A percentile compares a stretch with the other conserved stretches of the same genome.
phyloP scores from a whole-genome alignment of 2,329 filamentous ascomycete species.

The Penicillium fuscoglaucum region DNA sequence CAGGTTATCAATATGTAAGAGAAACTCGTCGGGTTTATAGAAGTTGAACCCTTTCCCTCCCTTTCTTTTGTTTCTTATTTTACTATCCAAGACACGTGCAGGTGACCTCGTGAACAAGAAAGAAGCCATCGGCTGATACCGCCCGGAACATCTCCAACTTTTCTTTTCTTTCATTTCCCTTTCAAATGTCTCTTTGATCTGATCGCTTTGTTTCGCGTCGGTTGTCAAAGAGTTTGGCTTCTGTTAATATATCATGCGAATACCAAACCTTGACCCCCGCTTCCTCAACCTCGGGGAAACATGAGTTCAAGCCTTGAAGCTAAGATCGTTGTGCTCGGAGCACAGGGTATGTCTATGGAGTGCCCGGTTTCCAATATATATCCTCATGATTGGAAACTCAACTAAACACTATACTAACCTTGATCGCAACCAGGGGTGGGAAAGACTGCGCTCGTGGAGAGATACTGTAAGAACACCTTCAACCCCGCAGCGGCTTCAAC shows the following conservation, averaged over 20 bases:
- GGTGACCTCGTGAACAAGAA: not conserved
- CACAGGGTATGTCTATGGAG: slow-evolving; percentile 43
- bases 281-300: slow-evolving; percentile 31
- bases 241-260: slow-evolving; percentile 33
- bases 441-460: slow-evolving; percentile 54
- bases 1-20: not conserved
- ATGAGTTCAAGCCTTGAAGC: slow-evolving; percentile 54
- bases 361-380: not conserved
- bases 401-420: slow-evolving; percentile 5
- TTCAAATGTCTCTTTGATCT: not conserved
- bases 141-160: not conserved
- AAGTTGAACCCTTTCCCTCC: not conserved
- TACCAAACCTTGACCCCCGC: slow-evolving; percentile 27
- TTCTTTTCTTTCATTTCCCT: not conserved
- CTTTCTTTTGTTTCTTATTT: not conserved
- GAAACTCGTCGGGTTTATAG: not conserved
- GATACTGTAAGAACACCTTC: slow-evolving; percentile 50
- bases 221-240: not conserved
- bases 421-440: slow-evolving; percentile 46
- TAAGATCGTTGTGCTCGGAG: slow-evolving; percentile 55
- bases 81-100: slow-evolving; percentile 1
- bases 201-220: not conserved
- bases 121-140: slow-evolving; percentile 2
- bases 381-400: not conserved
- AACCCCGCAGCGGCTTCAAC: slow-evolving; percentile 58